These are phyloP conservation scores for Mycena pura DNA, from an alignment of 768 basidiomycete species.

Conservation along the genomic window DNA sequence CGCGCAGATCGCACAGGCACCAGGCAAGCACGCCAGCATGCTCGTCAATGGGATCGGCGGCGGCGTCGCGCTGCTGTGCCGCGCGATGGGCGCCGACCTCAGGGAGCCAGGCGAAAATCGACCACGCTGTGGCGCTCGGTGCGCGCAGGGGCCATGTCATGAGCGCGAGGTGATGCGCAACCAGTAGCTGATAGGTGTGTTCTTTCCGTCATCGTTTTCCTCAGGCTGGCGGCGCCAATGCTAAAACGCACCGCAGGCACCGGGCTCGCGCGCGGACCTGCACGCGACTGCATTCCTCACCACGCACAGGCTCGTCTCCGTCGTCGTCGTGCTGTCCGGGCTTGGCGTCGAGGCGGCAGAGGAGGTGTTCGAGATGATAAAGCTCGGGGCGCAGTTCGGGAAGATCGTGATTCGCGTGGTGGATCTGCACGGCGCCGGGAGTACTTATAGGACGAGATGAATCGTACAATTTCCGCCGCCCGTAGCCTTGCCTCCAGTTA, in stretches of 20 bases:
- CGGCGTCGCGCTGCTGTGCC: conserved; percentile 80
- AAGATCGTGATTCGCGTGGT: conserved; percentile 83
- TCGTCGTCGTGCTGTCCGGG: conserved; percentile 74
- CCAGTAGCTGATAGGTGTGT: conserved; percentile 74
- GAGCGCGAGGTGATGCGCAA: conserved; percentile 83
- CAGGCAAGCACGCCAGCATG: no score
- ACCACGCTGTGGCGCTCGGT: conserved; percentile 68
- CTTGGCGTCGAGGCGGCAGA: conserved; percentile 66
- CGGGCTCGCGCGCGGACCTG: conserved; percentile 79
- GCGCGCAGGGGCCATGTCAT: conserved; percentile 77
- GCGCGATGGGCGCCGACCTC: conserved; percentile 80
- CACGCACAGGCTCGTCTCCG: conserved; percentile 70
- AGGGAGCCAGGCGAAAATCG: conserved; percentile 71
- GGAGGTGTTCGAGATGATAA: conserved; percentile 73
- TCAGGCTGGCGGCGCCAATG: no score
- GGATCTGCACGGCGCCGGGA: no score
- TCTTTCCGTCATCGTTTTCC: no score
- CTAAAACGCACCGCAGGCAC: conserved; percentile 63
- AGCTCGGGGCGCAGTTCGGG: conserved; percentile 73
- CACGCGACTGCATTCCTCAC: conserved; percentile 71
- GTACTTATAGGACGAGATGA: no score
- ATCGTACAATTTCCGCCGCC: no score
- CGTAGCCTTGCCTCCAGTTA: no score
- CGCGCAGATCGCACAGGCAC: neutral
- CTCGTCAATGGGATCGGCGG: conserved; percentile 88